phyloP scores from a whole-genome alignment of 129 eudicot species.

The Escallonia herrerae region DNA sequence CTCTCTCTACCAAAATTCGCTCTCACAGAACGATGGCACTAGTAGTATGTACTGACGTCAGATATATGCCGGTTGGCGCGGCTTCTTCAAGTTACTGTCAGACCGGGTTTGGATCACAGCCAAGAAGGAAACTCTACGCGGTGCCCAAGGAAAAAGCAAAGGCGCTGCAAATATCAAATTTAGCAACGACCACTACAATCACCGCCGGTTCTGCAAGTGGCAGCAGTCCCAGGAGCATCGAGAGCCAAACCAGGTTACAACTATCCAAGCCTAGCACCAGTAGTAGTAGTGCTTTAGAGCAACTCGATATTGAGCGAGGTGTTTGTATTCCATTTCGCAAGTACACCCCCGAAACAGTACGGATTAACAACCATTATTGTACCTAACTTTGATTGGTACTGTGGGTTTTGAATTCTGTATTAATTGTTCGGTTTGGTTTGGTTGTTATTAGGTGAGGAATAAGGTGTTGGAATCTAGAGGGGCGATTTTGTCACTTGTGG shows the following conservation, averaged over 20 bases:
- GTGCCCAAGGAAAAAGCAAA: neutral
- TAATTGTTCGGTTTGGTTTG: neutral
- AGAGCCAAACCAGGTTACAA: neutral
- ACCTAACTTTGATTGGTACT: neutral
- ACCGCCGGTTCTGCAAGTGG: neutral
- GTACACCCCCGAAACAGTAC: constrained; percentile 65
- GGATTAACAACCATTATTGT: neutral
- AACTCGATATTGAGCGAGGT: constrained; percentile 92
- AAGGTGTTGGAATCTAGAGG: constrained; percentile 94
- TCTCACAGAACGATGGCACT: no score
- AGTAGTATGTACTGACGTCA: no score
- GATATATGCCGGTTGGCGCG: no score
- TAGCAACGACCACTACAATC: neutral
- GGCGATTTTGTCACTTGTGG: constrained; percentile 64
- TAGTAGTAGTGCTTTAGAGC: constrained; percentile 68
- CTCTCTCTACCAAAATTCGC: no score
- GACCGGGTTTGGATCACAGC: neutral
- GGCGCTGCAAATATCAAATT: neutral
- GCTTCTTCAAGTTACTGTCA: neutral
- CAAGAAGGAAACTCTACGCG: neutral
- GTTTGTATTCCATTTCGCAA: constrained; percentile 96
- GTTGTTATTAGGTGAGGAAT: constrained; percentile 61
- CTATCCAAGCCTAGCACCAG: neutral
- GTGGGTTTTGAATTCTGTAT: constrained; percentile 1
- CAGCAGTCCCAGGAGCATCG: neutral